Evolutionary conservation across 352 stramenopile genomes (phyloP).

Genomic region (Phytophthora fragariae): DNA sequence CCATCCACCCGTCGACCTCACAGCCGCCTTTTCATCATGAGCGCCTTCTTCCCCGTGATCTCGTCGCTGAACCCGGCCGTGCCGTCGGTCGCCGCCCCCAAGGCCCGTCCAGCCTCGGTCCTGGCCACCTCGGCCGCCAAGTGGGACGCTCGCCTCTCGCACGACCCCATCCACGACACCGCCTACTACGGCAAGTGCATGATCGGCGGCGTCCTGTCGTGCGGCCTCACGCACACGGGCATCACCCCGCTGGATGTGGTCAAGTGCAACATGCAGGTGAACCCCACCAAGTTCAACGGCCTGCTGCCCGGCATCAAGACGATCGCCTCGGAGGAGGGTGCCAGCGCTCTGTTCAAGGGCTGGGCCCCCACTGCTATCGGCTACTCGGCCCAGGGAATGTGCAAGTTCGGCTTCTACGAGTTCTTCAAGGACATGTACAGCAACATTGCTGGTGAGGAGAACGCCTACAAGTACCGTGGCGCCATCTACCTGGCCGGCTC

Average conservation of each 20-base stretch:
- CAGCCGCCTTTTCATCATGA: slow-evolving; percentile 51
- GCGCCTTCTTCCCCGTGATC: slow-evolving; percentile 83
- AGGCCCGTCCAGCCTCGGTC: slow-evolving; percentile 45
- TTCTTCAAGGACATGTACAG: slow-evolving; percentile 96
- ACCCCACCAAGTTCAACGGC: slow-evolving; percentile 86
- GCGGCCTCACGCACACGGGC: slow-evolving; percentile 93
- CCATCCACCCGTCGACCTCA: slow-evolving; percentile 65
- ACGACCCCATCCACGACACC: slow-evolving; percentile 86
- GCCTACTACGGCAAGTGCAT: slow-evolving; percentile 96
- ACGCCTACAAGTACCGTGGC: slow-evolving; percentile 93
- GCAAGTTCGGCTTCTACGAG: slow-evolving; percentile 96
- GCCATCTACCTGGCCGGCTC: slow-evolving; percentile 93
- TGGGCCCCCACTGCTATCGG: slow-evolving; percentile 93
- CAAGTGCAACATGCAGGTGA: slow-evolving; percentile 97
- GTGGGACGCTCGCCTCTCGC: slow-evolving; percentile 85
- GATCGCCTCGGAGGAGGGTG: slow-evolving; percentile 89
- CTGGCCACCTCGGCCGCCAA: slow-evolving; percentile 82
- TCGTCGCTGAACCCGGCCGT: slow-evolving; percentile 69
- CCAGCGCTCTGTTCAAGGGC: slow-evolving; percentile 89
- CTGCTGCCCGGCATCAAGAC: slow-evolving; percentile 84
- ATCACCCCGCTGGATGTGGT: slow-evolving; percentile 95
- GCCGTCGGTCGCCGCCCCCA: slow-evolving; percentile 47
- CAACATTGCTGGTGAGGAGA: slow-evolving; percentile 92
- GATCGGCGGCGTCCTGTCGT: slow-evolving; percentile 93
- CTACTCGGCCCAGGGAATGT: slow-evolving; percentile 92